Evolutionary conservation across 441 rosid genomes (phyloP), one percentile per base, ranked within the genome.

Genomic region (Pelargonium citronellum): DNA sequence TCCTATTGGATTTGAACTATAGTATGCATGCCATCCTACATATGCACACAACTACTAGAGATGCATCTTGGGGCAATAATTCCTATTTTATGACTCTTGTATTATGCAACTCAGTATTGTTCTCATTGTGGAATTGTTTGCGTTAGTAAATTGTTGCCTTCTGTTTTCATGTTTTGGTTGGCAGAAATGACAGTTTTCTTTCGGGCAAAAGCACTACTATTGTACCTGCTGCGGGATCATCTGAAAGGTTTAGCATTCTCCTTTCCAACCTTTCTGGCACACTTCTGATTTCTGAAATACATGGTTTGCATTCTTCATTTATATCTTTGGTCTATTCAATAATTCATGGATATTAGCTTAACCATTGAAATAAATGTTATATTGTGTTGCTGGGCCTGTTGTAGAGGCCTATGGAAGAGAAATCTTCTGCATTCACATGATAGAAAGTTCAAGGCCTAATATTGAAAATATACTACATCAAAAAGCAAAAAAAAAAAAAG

Each of bases 121-220:
- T 53, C 13, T 15, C 20, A 9, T 12, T 0, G 13, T 53, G 60
- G 8, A 53, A 16, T 53, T 53, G 20, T 53, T 53, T 53, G 1
- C 17, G 20, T 15, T 53, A 15, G 0, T 13, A n/a, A 53, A 53
- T 15, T 53, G 20, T 53, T 53, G 60, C 8, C 7, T 51, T 53
- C 60, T 15, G 19, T 53, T 53, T 53, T 53, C 60, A 53, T 53
- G 7, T 53, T 53, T 53, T 53, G 7, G 9, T 53, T 53, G 7
- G 20, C 81, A 90, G 99, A 79, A 87, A 80, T 68, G 83, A 82
- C 65, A 65, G 71, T 73, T 91, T 90, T 71, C 67, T 71, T 73
- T 72, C 85, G 2, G 85, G 97, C 44, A 91, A 82, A 83, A 84
- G 90, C 80, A 84, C 82, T 68, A 80, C 96, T 20, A 46, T 92